Percentiles rank a stretch among this genome's conserved stretches.
These are phyloP conservation scores for Haplographium delicatum DNA, from an alignment of 495 filamentous ascomycete species.

Conservation along the genomic window DNA sequence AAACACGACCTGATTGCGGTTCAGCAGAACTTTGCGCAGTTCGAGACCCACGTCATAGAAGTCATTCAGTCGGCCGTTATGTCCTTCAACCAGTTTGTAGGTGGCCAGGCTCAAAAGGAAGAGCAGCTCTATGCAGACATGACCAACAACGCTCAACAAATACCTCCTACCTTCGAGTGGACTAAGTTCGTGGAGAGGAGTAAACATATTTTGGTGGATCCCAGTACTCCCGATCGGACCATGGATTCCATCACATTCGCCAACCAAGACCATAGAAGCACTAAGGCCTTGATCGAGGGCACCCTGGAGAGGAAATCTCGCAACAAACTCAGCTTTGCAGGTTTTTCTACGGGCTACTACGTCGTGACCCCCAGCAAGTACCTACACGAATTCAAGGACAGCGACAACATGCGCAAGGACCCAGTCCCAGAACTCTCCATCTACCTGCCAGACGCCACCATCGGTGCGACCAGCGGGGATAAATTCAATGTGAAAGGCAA, in stretches of 20 bases:
- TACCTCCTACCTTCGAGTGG: constrained; percentile 93
- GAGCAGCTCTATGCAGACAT: constrained; percentile 80
- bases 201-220: constrained; percentile 69
- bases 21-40: constrained; percentile 81
- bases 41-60: constrained; percentile 80
- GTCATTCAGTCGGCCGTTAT: constrained; percentile 77
- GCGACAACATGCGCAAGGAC: constrained; percentile 76
- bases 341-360: constrained; percentile 78
- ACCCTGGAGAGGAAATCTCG: constrained; percentile 80
- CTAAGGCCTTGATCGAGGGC: constrained; percentile 80
- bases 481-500: constrained; percentile 97
- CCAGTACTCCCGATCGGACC: constrained; percentile 62
- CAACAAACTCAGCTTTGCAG: constrained; percentile 64
- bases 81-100: constrained; percentile 71
- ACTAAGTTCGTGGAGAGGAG: constrained; percentile 70
- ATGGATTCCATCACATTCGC: constrained; percentile 73
- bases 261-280: constrained; percentile 78
- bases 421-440: constrained; percentile 81
- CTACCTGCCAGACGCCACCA: constrained; percentile 83
- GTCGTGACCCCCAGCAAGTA: constrained; percentile 81
- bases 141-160: constrained; percentile 64
- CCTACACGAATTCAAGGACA: constrained; percentile 93
- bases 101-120: constrained; percentile 73
- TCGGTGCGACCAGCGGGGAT: constrained; percentile 66
- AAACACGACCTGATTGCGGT: constrained; percentile 82